phyloP scores from a whole-genome alignment of 352 stramenopile species.

The Thalassiosira ordinaria region DNA sequence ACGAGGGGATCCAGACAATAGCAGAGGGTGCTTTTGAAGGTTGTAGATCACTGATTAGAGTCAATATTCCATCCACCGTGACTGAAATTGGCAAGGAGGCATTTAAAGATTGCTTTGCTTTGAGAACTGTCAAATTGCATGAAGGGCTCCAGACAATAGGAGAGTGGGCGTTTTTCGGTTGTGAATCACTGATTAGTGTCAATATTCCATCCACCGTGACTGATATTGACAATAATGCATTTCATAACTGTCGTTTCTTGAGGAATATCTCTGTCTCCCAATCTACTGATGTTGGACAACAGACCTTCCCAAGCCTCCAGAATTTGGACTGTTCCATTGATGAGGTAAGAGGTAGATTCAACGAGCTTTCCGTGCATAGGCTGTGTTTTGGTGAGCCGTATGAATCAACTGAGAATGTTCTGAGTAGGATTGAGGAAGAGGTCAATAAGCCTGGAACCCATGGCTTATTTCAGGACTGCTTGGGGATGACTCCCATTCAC shows the following conservation, averaged over 20 bases:
- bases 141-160: background rate
- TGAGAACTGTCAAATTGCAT: background rate
- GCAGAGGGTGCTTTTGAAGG: background rate
- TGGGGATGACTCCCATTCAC: conserved; percentile 44
- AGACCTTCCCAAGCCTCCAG: too few species aligned
- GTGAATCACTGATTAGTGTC: background rate
- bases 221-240: background rate
- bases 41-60: background rate
- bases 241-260: background rate
- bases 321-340: too few species aligned
- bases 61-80: background rate
- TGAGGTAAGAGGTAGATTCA: background rate
- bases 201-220: background rate
- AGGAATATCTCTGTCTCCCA: too few species aligned
- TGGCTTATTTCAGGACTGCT: conserved; percentile 3
- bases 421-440: background rate
- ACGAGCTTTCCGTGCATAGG: background rate
- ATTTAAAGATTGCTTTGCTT: background rate
- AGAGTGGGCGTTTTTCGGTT: background rate
- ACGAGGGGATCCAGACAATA: background rate
- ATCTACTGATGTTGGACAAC: too few species aligned
- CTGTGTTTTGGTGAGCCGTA: background rate
- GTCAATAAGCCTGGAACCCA: background rate
- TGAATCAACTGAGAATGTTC: background rate
- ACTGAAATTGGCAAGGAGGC: background rate